These are phyloP conservation scores for Mortierella sp. DNA, from an alignment of 371 early-diverging fungal genomes.

Conservation along the genomic window DNA sequence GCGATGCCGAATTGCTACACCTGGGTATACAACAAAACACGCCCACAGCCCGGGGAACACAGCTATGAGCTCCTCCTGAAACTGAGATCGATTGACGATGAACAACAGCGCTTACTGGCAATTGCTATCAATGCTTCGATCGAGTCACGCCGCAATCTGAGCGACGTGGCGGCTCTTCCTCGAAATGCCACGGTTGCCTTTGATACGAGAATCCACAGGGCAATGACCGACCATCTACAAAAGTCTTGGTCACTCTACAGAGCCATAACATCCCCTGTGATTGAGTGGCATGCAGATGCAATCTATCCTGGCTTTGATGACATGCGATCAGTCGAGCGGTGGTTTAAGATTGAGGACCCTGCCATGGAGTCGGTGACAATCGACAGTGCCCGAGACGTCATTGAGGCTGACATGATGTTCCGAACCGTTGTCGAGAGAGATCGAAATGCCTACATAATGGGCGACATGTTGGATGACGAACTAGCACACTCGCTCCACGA, in stretches of 20 bases:
- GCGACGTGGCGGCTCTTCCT: not conserved
- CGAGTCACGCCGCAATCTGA: constrained; percentile 2
- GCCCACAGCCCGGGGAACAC: constrained; percentile 3
- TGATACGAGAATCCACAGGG: not conserved
- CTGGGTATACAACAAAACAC: constrained; percentile 6
- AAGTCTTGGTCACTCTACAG: constrained; percentile 9
- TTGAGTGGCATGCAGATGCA: constrained; percentile 4
- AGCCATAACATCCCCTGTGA: constrained; percentile 8
- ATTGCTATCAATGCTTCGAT: constrained; percentile 4
- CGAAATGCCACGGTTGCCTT: not conserved
- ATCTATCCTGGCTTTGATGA: constrained; percentile 10
- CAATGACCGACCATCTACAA: constrained; percentile 6
- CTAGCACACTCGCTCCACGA: not conserved
- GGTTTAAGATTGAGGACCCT: constrained; percentile 6
- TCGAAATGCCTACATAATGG: not conserved
- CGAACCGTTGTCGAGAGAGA: constrained; percentile 3
- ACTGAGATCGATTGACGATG: constrained; percentile 15
- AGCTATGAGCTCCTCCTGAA: constrained; percentile 20
- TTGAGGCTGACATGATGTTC: constrained; percentile 14
- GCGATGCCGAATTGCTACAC: constrained; percentile 16
- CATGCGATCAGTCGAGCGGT: constrained; percentile 1
- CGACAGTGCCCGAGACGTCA: not conserved
- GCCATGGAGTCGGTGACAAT: not conserved
- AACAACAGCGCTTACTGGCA: constrained; percentile 9
- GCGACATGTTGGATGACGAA: constrained; percentile 10